Percentiles rank a stretch among this genome's conserved stretches.
phyloP scores from a whole-genome alignment of 495 filamentous ascomycete species.

The Polyplosphaeria fusca region DNA sequence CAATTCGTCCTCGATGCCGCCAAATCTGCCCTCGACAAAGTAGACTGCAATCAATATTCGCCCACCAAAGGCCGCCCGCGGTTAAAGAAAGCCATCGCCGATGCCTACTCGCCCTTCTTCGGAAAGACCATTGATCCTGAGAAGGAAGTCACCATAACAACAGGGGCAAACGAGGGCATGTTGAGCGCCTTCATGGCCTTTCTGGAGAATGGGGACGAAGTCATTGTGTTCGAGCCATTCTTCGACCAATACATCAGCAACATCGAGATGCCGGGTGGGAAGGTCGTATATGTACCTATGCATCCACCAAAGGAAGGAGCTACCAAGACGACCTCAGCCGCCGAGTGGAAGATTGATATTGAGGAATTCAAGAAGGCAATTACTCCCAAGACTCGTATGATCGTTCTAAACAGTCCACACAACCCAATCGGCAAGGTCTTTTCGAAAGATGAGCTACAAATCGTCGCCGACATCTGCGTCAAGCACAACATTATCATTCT shows the following conservation, averaged over 20 bases:
- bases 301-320: slow-evolving; percentile 86
- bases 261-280: slow-evolving; percentile 96
- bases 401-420: slow-evolving; percentile 81
- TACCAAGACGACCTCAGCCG: slow-evolving; percentile 72
- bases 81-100: slow-evolving; percentile 84
- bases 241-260: slow-evolving; percentile 97
- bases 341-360: slow-evolving; percentile 86
- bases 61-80: slow-evolving; percentile 90
- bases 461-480: slow-evolving; percentile 84
- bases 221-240: slow-evolving; percentile 97
- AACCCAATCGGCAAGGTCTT: slow-evolving; percentile 98
- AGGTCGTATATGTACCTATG: slow-evolving; percentile 87
- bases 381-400: slow-evolving; percentile 85
- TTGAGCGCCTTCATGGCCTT: slow-evolving; percentile 97
- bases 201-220: slow-evolving; percentile 89
- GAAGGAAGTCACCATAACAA: slow-evolving; percentile 90
- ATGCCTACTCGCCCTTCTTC: slow-evolving; percentile 85
- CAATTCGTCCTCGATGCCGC: slow-evolving; percentile 87
- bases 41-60: slow-evolving; percentile 98
- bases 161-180: slow-evolving; percentile 97
- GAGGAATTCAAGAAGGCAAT: slow-evolving; percentile 79
- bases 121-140: slow-evolving; percentile 76
- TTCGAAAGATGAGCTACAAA: slow-evolving; percentile 73
- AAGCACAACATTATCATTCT: slow-evolving; percentile 94
- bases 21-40: slow-evolving; percentile 81